Base-by-base conservation (phyloP, 352 stramenopile species). In the Pythium phragmiticola region DNA sequence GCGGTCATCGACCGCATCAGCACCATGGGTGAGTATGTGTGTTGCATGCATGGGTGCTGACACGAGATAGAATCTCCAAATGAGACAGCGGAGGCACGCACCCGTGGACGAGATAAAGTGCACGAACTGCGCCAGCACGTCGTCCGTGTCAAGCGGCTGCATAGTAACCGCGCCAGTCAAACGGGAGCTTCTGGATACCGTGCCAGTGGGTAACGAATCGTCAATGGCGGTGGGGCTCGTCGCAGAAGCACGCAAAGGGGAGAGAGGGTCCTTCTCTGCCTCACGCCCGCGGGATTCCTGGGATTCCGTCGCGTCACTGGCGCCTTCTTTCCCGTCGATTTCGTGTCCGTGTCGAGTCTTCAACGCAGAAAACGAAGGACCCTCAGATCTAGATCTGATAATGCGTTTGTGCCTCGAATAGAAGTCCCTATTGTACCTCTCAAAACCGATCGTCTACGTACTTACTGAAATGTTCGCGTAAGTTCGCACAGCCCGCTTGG, bases 21-120 rank as follows among this genome's bases (percentile, higher is more conserved):
- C 56, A 49, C 34, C 5, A 26, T 45, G 34, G 2, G 19, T 19
- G 34, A 37, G 26, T 19, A 28, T 8, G 12, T 50, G 5, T 42
- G 34, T 46, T 46, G 13, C 5, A 16, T 46, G 13, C 39, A 46
- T 46, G 39, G 1, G 6, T 46, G 13, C 19, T 16, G 11, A 42
- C 37, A 17, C 9, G 47, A 26, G 11, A 37, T n/a, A 5, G 17
- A 49, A n/a, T 45, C 11, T 13, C 16, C 8, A 21, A 51, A 53
- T 45, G 30, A 17, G 45, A 50, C 3, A 46, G 17, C 6, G 21
- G 36, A 43, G 11, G 33, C 1, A 56, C 71, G 39, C 45, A 84
- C 77, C 77, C 21, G 69, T 82, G n/a, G 73, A 76, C 16, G 75
- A 82, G 36, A 86, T 65, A 66, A 84, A 86, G 49, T 77, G 72